A percentile compares a stretch with the other conserved stretches of the same genome.
Conservation (phyloP, 495 filamentous ascomycete species). For the Penicillium arizonense region DNA sequence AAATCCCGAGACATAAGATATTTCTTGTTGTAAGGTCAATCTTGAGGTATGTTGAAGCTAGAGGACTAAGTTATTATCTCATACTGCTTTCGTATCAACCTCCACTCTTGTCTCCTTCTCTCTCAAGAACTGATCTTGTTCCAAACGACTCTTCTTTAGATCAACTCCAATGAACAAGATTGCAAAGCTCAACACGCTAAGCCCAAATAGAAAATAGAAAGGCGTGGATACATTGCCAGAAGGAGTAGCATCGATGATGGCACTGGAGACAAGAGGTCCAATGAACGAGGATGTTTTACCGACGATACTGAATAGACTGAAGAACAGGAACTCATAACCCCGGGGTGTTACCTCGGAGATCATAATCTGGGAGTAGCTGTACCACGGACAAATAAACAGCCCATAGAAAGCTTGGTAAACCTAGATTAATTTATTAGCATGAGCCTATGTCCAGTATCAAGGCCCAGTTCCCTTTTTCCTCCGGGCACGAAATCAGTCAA, state of each 20-base stretch:
- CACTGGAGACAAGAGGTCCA: constrained; percentile 60
- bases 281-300: constrained; percentile 65
- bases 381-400: constrained; percentile 66
- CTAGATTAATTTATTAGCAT: constrained; percentile 22
- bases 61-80: too few relatives aligned
- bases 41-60: too few relatives aligned
- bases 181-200: constrained; percentile 54
- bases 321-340: constrained; percentile 66
- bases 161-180: constrained; percentile 54
- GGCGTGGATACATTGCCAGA: constrained; percentile 53
- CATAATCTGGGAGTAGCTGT: constrained; percentile 67
- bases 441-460: background rate
- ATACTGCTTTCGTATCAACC: background rate
- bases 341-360: constrained; percentile 64
- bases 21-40: too few relatives aligned
- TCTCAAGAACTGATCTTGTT: constrained; percentile 45
- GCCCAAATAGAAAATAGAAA: constrained; percentile 62
- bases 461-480: too few relatives aligned
- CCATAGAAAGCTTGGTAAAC: constrained; percentile 63
- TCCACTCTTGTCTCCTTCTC: constrained; percentile 14
- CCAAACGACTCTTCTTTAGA: constrained; percentile 55
- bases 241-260: constrained; percentile 62
- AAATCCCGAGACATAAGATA: too few relatives aligned
- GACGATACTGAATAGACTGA: constrained; percentile 63
- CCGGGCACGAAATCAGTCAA: background rate